phyloP scores from a whole-genome alignment of 179 eudicot genomes.

The Beta corolliflora region DNA sequence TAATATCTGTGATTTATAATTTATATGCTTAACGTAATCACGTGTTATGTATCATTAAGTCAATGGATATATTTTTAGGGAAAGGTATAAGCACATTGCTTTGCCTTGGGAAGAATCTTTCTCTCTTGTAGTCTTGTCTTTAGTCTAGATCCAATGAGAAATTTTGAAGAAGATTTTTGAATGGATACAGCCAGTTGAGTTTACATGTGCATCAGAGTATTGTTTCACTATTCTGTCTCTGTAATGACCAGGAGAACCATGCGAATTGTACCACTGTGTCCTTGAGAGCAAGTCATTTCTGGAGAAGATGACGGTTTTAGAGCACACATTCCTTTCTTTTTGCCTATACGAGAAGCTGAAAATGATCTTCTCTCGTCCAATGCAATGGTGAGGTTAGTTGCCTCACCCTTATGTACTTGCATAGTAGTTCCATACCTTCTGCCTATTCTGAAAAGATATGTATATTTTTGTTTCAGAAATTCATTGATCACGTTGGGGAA shows the following conservation, averaged over 20 bases:
- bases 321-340: slow-evolving; percentile 93
- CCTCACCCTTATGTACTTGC: slow-evolving; percentile 22
- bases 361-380: slow-evolving; percentile 89
- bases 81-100: background rate
- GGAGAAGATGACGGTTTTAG: slow-evolving; percentile 97
- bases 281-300: slow-evolving; percentile 98
- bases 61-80: background rate
- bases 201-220: slow-evolving; percentile 7
- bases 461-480: slow-evolving; percentile 62
- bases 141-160: background rate
- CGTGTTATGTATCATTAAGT: background rate
- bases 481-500: slow-evolving; percentile 92
- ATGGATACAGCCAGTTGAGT: background rate
- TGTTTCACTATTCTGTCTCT: slow-evolving; percentile 5
- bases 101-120: background rate
- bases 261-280: slow-evolving; percentile 86
- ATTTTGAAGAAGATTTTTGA: background rate
- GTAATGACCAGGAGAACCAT: slow-evolving; percentile 77
- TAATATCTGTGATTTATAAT: background rate
- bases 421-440: slow-evolving; percentile 7
- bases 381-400: slow-evolving; percentile 87
- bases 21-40: too few relatives aligned
- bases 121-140: background rate
- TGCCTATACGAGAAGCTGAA: slow-evolving; percentile 94
- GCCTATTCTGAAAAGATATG: slow-evolving; percentile 27